Conservation (phyloP, 129 eudicot species). For the Gnaphalium uliginosum region DNA sequence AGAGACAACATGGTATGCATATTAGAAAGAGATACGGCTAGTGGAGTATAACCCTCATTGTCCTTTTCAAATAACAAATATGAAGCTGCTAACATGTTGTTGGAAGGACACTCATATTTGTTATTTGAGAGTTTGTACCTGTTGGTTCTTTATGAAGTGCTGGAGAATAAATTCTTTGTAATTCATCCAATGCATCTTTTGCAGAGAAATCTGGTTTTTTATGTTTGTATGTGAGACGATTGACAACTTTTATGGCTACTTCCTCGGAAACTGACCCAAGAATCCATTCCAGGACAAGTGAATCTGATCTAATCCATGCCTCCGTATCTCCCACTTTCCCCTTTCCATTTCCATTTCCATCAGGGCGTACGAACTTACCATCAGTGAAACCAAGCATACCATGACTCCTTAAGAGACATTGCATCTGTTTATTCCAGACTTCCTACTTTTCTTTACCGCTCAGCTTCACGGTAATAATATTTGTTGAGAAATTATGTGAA, state of each 20-base stretch:
- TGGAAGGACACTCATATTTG: no score
- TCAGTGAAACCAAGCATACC: background rate
- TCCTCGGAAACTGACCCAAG: background rate
- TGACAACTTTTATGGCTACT: background rate
- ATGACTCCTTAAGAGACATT: background rate
- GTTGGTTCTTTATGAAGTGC: background rate
- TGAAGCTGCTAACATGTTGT: background rate
- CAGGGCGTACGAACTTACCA: background rate
- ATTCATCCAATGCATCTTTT: slow-evolving; percentile 19
- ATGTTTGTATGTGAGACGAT: background rate
- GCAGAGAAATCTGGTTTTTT: background rate
- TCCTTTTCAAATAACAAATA: slow-evolving; percentile 13
- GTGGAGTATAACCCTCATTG: slow-evolving; percentile 16
- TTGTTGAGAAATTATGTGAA: background rate
- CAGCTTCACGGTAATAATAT: background rate
- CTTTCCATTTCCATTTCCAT: background rate
- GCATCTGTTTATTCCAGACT: background rate
- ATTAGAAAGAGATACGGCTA: slow-evolving; percentile 13
- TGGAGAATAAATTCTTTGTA: background rate
- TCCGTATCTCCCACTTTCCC: background rate
- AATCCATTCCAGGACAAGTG: background rate
- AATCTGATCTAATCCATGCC: background rate
- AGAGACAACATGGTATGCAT: background rate
- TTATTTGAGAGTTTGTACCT: background rate
- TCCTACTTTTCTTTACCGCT: background rate